These are phyloP conservation scores for Schwanniomyces sp. DNA, from an alignment of 805 yeast species.

Conservation along the genomic window DNA sequence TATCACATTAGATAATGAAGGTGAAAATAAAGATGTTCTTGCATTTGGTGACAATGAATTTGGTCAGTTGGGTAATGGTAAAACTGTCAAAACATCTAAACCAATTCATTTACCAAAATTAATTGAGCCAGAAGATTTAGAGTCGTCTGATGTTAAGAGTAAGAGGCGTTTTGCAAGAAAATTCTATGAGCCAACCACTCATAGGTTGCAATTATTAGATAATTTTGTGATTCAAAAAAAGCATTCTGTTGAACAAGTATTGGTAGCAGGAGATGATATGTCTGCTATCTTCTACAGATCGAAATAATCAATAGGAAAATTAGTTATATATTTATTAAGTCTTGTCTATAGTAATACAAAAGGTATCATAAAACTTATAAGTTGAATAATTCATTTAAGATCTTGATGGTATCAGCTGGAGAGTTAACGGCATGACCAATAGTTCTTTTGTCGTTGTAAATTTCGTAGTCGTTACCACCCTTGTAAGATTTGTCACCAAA, in stretches of 20 bases:
- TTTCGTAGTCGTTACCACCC: slow-evolving; percentile 99
- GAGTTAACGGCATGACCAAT: slow-evolving; percentile 90
- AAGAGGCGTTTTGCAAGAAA: slow-evolving; percentile 27
- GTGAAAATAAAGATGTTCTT: slow-evolving; percentile 52
- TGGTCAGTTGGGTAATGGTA: slow-evolving; percentile 88
- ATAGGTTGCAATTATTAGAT: slow-evolving; percentile 47
- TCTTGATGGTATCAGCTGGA: slow-evolving; percentile 86
- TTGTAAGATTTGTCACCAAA: slow-evolving; percentile 96
- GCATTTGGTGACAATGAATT: slow-evolving; percentile 82
- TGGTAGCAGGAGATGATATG: slow-evolving; percentile 60
- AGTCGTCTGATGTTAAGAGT: slow-evolving; percentile 6
- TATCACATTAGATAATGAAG: slow-evolving; percentile 52
- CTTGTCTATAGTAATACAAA: background rate
- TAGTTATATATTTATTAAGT: background rate
- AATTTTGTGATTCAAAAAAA: slow-evolving; percentile 22
- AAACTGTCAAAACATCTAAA: slow-evolving; percentile 54
- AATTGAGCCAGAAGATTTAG: slow-evolving; percentile 51
- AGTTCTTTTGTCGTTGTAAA: slow-evolving; percentile 88
- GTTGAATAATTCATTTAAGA: slow-evolving; percentile 79
- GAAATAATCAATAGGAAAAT: slow-evolving; percentile 6
- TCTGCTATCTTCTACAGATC: slow-evolving; percentile 63
- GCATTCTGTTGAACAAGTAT: slow-evolving; percentile 47
- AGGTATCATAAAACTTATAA: slow-evolving; percentile 16
- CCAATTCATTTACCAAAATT: slow-evolving; percentile 58
- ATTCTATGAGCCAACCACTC: slow-evolving; percentile 31